These are phyloP conservation scores for Taphrina communis DNA, from an alignment of 1,139 yeast genomes.

Conservation along the genomic window DNA sequence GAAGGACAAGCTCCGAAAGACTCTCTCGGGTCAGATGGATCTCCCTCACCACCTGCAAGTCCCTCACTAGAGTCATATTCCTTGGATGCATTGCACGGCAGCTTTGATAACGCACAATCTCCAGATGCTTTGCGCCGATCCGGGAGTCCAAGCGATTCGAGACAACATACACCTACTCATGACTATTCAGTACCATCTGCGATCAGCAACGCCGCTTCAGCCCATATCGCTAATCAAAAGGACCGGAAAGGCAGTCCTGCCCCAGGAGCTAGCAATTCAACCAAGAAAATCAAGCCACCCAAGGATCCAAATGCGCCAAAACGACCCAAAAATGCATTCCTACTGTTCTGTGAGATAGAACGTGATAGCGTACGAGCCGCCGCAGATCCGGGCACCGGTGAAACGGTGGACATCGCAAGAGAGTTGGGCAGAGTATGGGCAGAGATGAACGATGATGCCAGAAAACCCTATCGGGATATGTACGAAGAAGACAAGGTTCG, in stretches of 20 bases:
- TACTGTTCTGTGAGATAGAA: conserved; percentile 75
- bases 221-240: conserved; percentile 18
- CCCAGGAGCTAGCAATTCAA: conserved; percentile 81
- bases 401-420: conserved; percentile 68
- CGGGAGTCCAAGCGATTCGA: conserved; percentile 11
- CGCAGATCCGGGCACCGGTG: conserved; percentile 55
- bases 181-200: conserved; percentile 7
- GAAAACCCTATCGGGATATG: conserved; percentile 74
- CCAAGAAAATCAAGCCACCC: conserved; percentile 56
- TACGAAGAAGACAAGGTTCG: conserved; percentile 82
- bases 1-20: conserved; percentile 56
- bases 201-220: conserved; percentile 8
- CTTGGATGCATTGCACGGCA: conserved; percentile 3
- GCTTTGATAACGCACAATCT: background rate
- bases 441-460: conserved; percentile 67
- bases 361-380: conserved; percentile 71
- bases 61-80: conserved; percentile 37
- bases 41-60: conserved; percentile 38
- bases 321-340: conserved; percentile 41
- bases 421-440: conserved; percentile 90
- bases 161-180: conserved; percentile 18
- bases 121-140: conserved; percentile 27
- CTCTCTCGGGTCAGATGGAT: conserved; percentile 26
- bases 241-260: conserved; percentile 50
- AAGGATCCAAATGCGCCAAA: conserved; percentile 34